These are phyloP conservation scores for Eucalyptus melliodora DNA, from an alignment of 345 rosid genomes.

Conservation along the genomic window DNA sequence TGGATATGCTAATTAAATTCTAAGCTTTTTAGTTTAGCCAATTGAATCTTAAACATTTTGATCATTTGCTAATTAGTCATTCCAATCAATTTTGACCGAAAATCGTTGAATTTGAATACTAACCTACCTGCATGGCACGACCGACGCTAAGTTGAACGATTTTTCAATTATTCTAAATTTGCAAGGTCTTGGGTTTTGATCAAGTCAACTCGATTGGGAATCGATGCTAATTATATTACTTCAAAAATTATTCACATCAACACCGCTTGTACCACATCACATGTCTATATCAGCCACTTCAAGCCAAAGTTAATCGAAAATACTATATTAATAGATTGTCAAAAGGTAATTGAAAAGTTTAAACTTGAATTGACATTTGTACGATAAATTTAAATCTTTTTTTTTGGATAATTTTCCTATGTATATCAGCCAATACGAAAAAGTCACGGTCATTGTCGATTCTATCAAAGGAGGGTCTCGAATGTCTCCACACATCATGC, in stretches of 20 bases:
- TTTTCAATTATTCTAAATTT: neutral
- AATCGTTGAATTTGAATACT: neutral
- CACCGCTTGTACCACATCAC: accelerated
- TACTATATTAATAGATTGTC: accelerated
- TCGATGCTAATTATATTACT: neutral
- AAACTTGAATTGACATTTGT: accelerated
- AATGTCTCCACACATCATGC: neutral
- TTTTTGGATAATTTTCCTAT: neutral
- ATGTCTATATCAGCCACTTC: accelerated
- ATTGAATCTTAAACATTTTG: neutral
- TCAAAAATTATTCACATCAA: neutral
- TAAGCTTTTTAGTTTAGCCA: neutral
- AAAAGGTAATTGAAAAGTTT: neutral
- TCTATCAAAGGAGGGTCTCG: neutral
- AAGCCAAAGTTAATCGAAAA: neutral
- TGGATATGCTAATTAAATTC: neutral
- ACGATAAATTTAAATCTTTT: accelerated
- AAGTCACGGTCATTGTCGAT: neutral
- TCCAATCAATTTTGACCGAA: accelerated
- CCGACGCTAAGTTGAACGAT: accelerated
- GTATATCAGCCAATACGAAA: neutral
- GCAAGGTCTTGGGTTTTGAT: neutral
- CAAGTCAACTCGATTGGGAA: neutral
- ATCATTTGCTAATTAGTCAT: neutral
- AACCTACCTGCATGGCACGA: accelerated